A percentile compares a stretch with the other conserved stretches of the same genome.
These are phyloP conservation scores for Gentiana dahurica DNA, from an alignment of 257 asterid genomes.

Conservation along the genomic window DNA sequence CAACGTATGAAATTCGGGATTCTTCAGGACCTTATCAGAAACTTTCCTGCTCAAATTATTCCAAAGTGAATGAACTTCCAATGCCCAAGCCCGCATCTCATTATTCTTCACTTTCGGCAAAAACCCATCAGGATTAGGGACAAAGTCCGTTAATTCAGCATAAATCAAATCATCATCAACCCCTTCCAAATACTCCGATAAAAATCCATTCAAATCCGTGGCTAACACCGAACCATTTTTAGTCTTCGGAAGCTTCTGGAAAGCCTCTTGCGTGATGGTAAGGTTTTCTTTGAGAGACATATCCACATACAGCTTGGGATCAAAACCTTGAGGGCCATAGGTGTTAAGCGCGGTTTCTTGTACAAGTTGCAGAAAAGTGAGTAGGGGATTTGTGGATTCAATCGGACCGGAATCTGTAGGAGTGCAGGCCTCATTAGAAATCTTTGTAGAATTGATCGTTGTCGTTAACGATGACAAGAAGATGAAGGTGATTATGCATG, in stretches of 20 bases:
- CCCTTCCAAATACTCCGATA: slow-evolving; percentile 26
- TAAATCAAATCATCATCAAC: slow-evolving; percentile 46
- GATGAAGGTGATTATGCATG: background rate
- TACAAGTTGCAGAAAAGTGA: slow-evolving; percentile 45
- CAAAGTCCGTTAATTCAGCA: slow-evolving; percentile 53
- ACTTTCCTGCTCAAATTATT: slow-evolving; percentile 71
- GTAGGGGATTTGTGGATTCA: slow-evolving; percentile 42
- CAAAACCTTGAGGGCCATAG: slow-evolving; percentile 45
- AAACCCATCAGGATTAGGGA: slow-evolving; percentile 43
- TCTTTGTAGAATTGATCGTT: slow-evolving; percentile 7
- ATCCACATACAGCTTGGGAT: slow-evolving; percentile 73
- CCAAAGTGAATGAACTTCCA: slow-evolving; percentile 77
- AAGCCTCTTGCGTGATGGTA: slow-evolving; percentile 24
- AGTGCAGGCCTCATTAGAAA: slow-evolving; percentile 12
- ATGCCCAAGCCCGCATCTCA: slow-evolving; percentile 63
- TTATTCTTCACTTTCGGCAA: slow-evolving; percentile 41
- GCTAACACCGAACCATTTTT: slow-evolving; percentile 33
- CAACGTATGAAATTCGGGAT: slow-evolving; percentile 53
- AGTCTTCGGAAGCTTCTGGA: slow-evolving; percentile 22
- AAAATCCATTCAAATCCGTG: slow-evolving; percentile 24
- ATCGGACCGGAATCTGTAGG: slow-evolving; percentile 36
- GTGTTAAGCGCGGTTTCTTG: slow-evolving; percentile 51
- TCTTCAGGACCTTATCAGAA: slow-evolving; percentile 36
- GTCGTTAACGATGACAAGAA: slow-evolving; percentile 10
- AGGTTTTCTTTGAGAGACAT: slow-evolving; percentile 49